Base-by-base conservation (phyloP, 805 yeast species). In the Barnettozyma californica region DNA sequence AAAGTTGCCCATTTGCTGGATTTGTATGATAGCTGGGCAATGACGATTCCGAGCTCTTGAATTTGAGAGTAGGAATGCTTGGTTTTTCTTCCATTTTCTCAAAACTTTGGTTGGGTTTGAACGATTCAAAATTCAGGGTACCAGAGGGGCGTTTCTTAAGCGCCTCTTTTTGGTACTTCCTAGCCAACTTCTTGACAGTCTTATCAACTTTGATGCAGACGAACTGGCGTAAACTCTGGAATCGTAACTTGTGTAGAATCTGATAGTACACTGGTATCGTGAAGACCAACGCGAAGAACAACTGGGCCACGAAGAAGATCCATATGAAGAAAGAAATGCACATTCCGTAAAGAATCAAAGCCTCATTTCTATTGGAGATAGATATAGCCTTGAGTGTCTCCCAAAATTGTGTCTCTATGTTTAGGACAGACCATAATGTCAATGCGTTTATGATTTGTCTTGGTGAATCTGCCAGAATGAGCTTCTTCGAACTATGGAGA, bases 391-490 rank as follows among this genome's bases (percentile, higher is more conserved):
- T 69, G 42, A 88, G 75, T 40, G 81, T 78, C 1, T 49, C 49
- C 55, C 54, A 49, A 45, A 73, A 64, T 14, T 59, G 63, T 7
- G 59, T 49, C 33, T 62, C 61, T 16, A 67, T 57, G 13, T 74
- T 59, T 18, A 76, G 59, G 5, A 76, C 78, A 2, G 81, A 74
- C 66, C 74, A 77, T 19, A 84, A 67, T 0, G 97, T 87, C 55
- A 86, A 69, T 25, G 90, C 85, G 61, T 89, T 89, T 53, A 89
- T 77, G 1, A 87, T 83, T 66, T 89, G 96, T 66, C 97, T 79
- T 21, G 97, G 97, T 16, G 90, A 75, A 56, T 89, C 96, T 0
- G 95, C 90, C 41, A 87, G 68, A 9, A 88, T 57, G 55, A 88
- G 74, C 41, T 78, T 68, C 13, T 85, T 57, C 54, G 80, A 84